These are phyloP conservation scores for Mycotypha africana DNA, from an alignment of 371 early-diverging fungal species.

Conservation along the genomic window DNA sequence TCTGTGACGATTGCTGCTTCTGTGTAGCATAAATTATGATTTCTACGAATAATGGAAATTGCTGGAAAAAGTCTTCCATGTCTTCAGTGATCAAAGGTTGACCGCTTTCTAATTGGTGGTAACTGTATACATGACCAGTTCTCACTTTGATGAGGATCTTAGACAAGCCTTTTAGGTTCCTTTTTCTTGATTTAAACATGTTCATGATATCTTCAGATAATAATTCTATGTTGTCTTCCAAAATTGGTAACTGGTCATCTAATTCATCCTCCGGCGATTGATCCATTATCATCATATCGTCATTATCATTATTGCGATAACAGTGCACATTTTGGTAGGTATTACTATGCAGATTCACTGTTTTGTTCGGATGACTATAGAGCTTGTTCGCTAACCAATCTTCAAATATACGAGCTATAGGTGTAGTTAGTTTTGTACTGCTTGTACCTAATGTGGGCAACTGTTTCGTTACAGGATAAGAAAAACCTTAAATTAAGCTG, in stretches of 20 bases:
- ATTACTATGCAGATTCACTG: conserved; percentile 3
- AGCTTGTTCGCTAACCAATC: conserved; percentile 34
- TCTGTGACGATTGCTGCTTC: no score
- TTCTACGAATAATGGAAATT: conserved; percentile 35
- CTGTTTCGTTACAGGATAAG: no score
- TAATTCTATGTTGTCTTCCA: conserved; percentile 32
- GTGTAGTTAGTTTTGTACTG: conserved; percentile 26
- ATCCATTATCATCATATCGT: conserved; percentile 2
- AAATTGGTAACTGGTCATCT: conserved; percentile 24
- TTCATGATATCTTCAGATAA: conserved; percentile 30
- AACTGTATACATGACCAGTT: conserved; percentile 30
- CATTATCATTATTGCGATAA: no score
- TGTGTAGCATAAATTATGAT: conserved; percentile 23
- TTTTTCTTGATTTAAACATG: conserved; percentile 21
- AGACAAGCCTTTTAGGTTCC: conserved; percentile 19
- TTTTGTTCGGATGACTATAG: conserved; percentile 16
- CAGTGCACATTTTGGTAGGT: no score
- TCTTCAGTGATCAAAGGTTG: conserved; percentile 33
- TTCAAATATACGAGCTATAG: conserved; percentile 32
- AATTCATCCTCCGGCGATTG: neutral
- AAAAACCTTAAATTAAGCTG: no score
- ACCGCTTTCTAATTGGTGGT: conserved; percentile 31
- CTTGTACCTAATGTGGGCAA: conserved; percentile 33
- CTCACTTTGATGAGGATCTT: conserved; percentile 28
- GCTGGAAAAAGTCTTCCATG: conserved; percentile 38